These are phyloP conservation scores for Carallia brachiata DNA, from an alignment of 345 rosid genomes.

Conservation along the genomic window DNA sequence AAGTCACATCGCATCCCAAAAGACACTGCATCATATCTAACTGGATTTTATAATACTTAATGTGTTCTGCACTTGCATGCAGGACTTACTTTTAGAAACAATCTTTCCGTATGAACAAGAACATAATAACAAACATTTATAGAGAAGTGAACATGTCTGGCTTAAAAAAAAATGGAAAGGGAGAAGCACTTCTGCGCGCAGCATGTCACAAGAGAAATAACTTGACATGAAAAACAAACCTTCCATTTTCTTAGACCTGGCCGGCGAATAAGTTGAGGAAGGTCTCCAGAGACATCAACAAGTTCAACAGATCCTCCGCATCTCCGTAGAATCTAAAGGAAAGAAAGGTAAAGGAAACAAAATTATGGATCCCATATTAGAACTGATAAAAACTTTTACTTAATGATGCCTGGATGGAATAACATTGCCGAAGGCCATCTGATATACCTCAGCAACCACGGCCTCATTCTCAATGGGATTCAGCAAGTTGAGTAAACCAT, in stretches of 20 bases:
- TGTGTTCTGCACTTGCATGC: constrained; percentile 2
- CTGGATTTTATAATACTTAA: neutral
- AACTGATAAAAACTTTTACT: neutral
- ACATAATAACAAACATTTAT: too few relatives aligned
- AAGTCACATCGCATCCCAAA: neutral
- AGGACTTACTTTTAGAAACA: neutral
- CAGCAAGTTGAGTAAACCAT: constrained; percentile 98
- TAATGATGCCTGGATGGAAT: neutral
- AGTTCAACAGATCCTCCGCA: constrained; percentile 84
- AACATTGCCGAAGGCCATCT: neutral
- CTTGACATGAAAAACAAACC: constrained; percentile 43
- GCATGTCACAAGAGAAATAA: neutral
- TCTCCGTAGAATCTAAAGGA: constrained; percentile 62
- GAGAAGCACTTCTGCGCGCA: neutral
- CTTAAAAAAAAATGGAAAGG: neutral
- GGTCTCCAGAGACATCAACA: constrained; percentile 69
- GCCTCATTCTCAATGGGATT: constrained; percentile 98
- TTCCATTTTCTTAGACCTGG: constrained; percentile 90
- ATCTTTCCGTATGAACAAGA: too few relatives aligned
- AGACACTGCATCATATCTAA: neutral
- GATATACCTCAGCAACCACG: constrained; percentile 86
- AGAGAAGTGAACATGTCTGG: neutral
- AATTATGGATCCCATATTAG: neutral
- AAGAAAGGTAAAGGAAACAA: neutral
- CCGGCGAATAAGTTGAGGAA: constrained; percentile 79